phyloP scores from a whole-genome alignment of 495 filamentous ascomycete genomes.

The Tuber brumale region DNA sequence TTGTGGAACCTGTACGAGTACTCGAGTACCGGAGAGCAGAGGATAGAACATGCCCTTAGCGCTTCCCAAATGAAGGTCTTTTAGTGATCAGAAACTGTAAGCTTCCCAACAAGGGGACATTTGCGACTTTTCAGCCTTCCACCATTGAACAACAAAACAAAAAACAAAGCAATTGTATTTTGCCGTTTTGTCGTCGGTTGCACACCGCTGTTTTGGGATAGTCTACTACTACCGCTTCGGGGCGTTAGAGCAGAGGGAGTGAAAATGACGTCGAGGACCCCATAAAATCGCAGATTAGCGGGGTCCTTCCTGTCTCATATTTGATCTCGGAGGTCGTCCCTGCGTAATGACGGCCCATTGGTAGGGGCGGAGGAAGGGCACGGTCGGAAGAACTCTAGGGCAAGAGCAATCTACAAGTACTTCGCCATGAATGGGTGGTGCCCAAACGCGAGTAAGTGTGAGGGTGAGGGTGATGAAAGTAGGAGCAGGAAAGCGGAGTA shows the following conservation, averaged over 20 bases:
- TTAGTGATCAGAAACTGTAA: conserved; percentile 8
- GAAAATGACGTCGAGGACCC: neutral
- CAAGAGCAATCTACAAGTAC: neutral
- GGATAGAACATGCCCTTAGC: conserved; percentile 4
- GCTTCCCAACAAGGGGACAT: neutral
- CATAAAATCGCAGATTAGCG: neutral
- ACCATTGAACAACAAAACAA: conserved; percentile 15
- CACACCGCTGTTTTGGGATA: conserved; percentile 19
- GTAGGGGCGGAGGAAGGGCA: neutral
- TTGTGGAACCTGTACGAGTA: conserved; percentile 17
- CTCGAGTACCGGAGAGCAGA: neutral
- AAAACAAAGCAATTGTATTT: neutral
- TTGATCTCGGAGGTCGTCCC: neutral
- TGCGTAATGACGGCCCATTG: neutral
- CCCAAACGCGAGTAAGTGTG: neutral
- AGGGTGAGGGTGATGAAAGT: neutral
- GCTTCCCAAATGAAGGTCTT: neutral
- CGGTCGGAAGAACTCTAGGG: neutral
- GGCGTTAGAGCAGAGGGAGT: neutral
- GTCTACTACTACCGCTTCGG: conserved; percentile 17
- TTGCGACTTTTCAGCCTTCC: conserved; percentile 1
- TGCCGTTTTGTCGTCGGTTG: conserved; percentile 19
- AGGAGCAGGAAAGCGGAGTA: neutral
- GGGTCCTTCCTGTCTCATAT: neutral
- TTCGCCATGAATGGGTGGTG: neutral